Evolutionary conservation across 495 filamentous ascomycete species (phyloP), one percentile per base, ranked within the genome.

Genomic region (Penicillium odoratum): DNA sequence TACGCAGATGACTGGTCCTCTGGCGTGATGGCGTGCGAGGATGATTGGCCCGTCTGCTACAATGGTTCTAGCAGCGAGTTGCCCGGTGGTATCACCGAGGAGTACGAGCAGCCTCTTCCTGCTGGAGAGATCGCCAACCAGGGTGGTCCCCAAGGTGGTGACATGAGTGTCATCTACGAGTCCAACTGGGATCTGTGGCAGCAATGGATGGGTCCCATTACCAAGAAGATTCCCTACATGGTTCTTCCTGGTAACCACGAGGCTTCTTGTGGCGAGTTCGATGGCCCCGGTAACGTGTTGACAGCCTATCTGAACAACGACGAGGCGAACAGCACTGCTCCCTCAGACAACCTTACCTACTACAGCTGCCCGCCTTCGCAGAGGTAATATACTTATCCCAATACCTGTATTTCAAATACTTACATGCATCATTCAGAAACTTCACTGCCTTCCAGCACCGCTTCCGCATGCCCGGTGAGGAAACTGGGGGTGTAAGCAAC

Each of bases 351-450:
- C 4, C 68, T 81, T 15, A 82, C 73, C 4, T 82, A 81, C 70
- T 81, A 81, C 59, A 75, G 82, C 28, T 85, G 83, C 60, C 72
- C 77, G 6, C 68, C 71, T 5, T 82, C 79, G 5, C 82, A 84
- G 70, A 76, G 76, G 69, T 78, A 64, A 30, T 15, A 16, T 21
- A 21, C 21, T 21, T 21, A 33, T 48, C 13, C 40, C 25, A 5
- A 13, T 10, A 10, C 3, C 31, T 33, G 31, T 7, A 33, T 10
- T 33, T 33, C 31, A 33, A 33, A 33, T 33, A 6, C 5, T 10
- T 10, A 10, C 31, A 33, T 3, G 3, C 21, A 21, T 21, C 21
- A 21, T 11, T 33, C 50, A 72, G 71, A 48, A 83, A 84, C 69
- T 83, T 83, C 68, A 83, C 80, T 26, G 81, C 76, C 51, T 81